Evolutionary conservation across 2,329 filamentous ascomycete species (phyloP).

Genomic region (Oidium heveae): DNA sequence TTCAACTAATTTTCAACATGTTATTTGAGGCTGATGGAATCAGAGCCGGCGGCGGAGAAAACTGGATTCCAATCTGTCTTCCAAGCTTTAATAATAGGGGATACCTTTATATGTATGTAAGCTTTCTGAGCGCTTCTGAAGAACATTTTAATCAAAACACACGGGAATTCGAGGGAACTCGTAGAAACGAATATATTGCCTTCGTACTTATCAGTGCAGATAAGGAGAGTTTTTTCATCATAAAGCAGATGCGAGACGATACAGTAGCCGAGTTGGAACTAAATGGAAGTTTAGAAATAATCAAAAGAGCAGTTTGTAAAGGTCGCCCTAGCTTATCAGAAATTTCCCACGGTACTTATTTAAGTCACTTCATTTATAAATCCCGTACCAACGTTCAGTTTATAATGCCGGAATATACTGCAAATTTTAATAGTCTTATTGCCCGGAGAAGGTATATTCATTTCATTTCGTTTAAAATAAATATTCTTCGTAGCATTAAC

Average conservation of each 20-base stretch:
- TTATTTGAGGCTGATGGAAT: slow-evolving; percentile 85
- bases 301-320: slow-evolving; percentile 41
- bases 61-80: slow-evolving; percentile 88
- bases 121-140: slow-evolving; percentile 47
- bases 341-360: slow-evolving; percentile 52
- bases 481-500: not conserved
- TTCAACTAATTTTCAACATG: slow-evolving; percentile 98
- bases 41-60: slow-evolving; percentile 80
- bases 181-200: slow-evolving; percentile 55
- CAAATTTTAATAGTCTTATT: slow-evolving; percentile 35
- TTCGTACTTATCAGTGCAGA: slow-evolving; percentile 80
- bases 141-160: slow-evolving; percentile 16
- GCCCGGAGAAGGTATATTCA: slow-evolving; percentile 37
- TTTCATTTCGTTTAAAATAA: slow-evolving; percentile 4
- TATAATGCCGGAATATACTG: slow-evolving; percentile 60
- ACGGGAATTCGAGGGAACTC: slow-evolving; percentile 16
- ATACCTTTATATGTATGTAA: slow-evolving; percentile 98
- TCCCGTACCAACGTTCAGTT: slow-evolving; percentile 89
- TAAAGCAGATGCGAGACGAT: slow-evolving; percentile 47
- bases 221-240: slow-evolving; percentile 77
- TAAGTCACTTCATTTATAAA: slow-evolving; percentile 91
- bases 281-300: slow-evolving; percentile 49
- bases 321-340: slow-evolving; percentile 50
- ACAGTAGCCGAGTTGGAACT: slow-evolving; percentile 44
- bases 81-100: slow-evolving; percentile 94